These are phyloP conservation scores for Paecilomyces niveus DNA, from an alignment of 2,329 filamentous ascomycete species.

Conservation along the genomic window DNA sequence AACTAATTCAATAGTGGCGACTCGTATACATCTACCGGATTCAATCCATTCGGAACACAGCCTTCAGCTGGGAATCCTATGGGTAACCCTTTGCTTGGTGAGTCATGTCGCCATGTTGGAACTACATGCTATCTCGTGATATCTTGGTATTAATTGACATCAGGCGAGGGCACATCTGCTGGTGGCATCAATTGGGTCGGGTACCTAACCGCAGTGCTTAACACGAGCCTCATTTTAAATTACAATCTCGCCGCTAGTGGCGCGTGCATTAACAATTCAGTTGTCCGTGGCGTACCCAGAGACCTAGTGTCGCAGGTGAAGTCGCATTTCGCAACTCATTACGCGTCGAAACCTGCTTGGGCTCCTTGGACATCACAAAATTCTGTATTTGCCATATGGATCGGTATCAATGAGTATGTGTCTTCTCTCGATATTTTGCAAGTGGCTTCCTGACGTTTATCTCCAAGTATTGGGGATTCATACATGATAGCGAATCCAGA, in stretches of 20 bases:
- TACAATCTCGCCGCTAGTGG: slow-evolving; percentile 52
- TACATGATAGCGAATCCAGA: slow-evolving; percentile 23
- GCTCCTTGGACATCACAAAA: slow-evolving; percentile 19
- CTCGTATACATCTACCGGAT: slow-evolving; percentile 55
- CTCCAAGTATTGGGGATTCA: slow-evolving; percentile 16
- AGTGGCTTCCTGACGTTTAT: background rate
- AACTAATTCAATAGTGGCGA: slow-evolving; percentile 41
- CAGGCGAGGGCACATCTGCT: slow-evolving; percentile 42
- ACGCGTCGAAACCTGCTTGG: slow-evolving; percentile 21
- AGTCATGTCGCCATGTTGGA: background rate
- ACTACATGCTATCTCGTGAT: background rate
- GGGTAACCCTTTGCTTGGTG: slow-evolving; percentile 49
- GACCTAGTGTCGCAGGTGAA: slow-evolving; percentile 45
- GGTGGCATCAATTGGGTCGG: slow-evolving; percentile 50
- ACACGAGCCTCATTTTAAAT: slow-evolving; percentile 39
- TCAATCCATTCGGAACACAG: slow-evolving; percentile 45
- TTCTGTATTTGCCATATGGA: slow-evolving; percentile 26
- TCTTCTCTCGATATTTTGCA: background rate
- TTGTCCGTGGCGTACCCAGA: slow-evolving; percentile 46
- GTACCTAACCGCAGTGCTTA: slow-evolving; percentile 42
- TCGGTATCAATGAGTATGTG: slow-evolving; percentile 27
- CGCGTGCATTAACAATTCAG: slow-evolving; percentile 45
- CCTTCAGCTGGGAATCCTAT: slow-evolving; percentile 50
- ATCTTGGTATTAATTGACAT: slow-evolving; percentile 20
- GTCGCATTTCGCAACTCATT: slow-evolving; percentile 35